These are phyloP conservation scores for Verticillium nonalfalfae DNA, from an alignment of 2,329 filamentous ascomycete species.

Conservation along the genomic window DNA sequence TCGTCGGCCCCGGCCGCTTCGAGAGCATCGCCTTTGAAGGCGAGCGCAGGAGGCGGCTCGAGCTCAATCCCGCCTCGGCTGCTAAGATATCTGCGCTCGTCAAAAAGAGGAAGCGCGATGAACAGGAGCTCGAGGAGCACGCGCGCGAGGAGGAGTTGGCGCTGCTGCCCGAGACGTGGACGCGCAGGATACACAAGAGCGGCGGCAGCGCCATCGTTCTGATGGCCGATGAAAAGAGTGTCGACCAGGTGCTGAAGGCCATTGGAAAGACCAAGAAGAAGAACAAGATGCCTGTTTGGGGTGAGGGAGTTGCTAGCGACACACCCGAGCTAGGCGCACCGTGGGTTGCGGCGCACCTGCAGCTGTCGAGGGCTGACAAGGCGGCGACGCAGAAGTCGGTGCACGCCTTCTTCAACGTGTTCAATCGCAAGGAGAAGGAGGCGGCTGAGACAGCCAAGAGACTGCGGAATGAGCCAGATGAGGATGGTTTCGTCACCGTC, in stretches of 20 bases:
- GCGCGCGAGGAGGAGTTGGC: conserved; percentile 51
- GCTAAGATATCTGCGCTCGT: conserved; percentile 28
- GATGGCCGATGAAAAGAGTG: conserved; percentile 77
- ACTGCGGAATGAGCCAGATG: conserved; percentile 75
- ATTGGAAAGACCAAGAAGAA: conserved; percentile 54
- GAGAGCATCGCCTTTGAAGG: conserved; percentile 72
- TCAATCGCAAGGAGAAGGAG: conserved; percentile 63
- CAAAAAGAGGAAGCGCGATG: conserved; percentile 47
- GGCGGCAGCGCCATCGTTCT: conserved; percentile 76
- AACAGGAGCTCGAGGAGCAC: conserved; percentile 53
- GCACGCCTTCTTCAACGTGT: conserved; percentile 82
- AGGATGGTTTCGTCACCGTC: conserved; percentile 93
- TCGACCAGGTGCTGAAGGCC: conserved; percentile 72
- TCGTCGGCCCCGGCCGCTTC: conserved; percentile 73
- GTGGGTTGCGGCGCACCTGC: conserved; percentile 61
- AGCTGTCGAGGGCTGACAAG: conserved; percentile 64
- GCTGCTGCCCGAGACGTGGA: conserved; percentile 66
- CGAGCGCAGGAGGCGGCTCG: conserved; percentile 36
- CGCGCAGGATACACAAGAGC: conserved; percentile 61
- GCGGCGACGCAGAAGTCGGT: conserved; percentile 63
- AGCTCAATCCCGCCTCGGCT: conserved; percentile 37
- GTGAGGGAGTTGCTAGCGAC: conserved; percentile 50
- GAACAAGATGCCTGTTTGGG: conserved; percentile 63
- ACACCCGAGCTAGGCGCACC: conserved; percentile 50
- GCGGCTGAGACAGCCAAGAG: conserved; percentile 55